Conservation (phyloP, 2,329 filamentous ascomycete genomes). For the Catunica adiposa region DNA sequence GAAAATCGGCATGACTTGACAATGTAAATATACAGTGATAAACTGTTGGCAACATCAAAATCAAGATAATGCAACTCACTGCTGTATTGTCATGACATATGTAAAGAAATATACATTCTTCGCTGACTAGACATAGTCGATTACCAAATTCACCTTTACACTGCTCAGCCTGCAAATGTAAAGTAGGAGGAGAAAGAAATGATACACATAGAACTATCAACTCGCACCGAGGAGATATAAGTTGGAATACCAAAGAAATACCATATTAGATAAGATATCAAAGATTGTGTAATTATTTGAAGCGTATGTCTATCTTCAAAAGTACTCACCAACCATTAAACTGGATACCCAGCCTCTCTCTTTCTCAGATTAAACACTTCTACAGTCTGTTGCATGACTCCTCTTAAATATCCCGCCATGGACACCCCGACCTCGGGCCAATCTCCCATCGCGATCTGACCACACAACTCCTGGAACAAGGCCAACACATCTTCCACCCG, state of each 20-base stretch:
- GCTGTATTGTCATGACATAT: no score
- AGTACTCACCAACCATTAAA: background rate
- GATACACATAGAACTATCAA: no score
- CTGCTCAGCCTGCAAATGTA: no score
- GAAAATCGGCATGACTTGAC: no score
- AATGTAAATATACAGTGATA: no score
- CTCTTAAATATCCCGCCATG: constrained; percentile 27
- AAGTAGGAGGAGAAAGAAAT: no score
- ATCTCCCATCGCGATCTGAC: constrained; percentile 22
- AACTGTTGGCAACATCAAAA: no score
- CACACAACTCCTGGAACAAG: constrained; percentile 31
- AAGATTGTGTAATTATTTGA: background rate
- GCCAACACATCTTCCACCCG: constrained; percentile 31
- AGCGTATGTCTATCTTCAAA: background rate
- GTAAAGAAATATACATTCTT: no score
- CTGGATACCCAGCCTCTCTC: constrained; percentile 16
- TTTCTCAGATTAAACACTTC: constrained; percentile 26
- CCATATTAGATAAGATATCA: background rate
- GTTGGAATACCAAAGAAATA: background rate
- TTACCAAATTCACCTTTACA: no score
- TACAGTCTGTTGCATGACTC: constrained; percentile 28
- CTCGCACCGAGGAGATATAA: no score
- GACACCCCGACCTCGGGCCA: constrained; percentile 25
- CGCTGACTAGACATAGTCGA: no score
- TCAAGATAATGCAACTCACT: no score